Evolutionary conservation across 208 protist species (phyloP), one percentile per base, ranked within the genome.

Genomic region (Willaertia magna): DNA sequence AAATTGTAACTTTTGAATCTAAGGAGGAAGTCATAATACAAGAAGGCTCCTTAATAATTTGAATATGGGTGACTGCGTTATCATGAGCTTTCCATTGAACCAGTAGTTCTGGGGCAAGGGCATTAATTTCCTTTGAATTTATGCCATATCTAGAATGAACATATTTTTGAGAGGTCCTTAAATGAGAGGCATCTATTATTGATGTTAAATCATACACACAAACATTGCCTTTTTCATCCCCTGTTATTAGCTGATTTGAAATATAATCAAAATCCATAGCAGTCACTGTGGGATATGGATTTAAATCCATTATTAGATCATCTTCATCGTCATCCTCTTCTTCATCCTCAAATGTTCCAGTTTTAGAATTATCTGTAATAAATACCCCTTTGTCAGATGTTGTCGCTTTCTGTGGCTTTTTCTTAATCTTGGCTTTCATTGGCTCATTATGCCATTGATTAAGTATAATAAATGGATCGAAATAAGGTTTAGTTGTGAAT

Each of bases 221-320:
- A 51, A 85, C 34, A 49, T 67, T 67, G 0, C 82, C 82, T 34
- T 85, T 74, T 26, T 67, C 48, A 34, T 85, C 82, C 18, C 82
- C 82, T 30, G 82, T 85, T 9, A 43, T 46, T 49, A 85, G 51
- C 6, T 4, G 0, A n/a, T 51, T 51, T 12, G 43, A 51, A 20
- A 4, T 40, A 26, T 20, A 40, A 81, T 81, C 76, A 51, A 44
- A 81, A 9, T 81, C 76, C 3, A 81, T 30, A 39, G 43, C 40
- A 40, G 76, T 81, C 1, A 81, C 76, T 0, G 22, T 22, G 16
- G 43, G 42, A 0, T 16, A 12, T 51, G 18, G 43, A 11, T 40
- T 30, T 7, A 30, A 22, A 11, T 4, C 7, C 30, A 74, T 30
- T 74, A 74, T 20, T 11, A 22, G 9, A 20, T 22, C 49, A 20